phyloP scores from a whole-genome alignment of 2,329 filamentous ascomycete species.

The Fusarium xylarioides region DNA sequence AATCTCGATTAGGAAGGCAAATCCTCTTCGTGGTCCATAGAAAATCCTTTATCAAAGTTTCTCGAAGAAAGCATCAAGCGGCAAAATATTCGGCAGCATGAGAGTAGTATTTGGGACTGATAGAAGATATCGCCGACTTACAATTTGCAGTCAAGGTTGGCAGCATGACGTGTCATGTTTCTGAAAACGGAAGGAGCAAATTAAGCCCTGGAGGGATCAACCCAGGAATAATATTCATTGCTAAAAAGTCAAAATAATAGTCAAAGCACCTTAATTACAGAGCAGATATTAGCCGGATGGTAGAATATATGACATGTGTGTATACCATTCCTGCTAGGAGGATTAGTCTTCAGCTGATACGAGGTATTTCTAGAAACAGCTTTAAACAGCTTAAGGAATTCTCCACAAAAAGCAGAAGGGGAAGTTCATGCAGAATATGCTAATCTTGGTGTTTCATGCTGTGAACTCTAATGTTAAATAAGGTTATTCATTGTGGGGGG shows the following conservation, averaged over 20 bases:
- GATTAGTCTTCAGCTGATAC: neutral
- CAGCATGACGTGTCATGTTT: neutral
- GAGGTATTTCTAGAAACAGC: neutral
- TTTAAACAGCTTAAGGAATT: neutral
- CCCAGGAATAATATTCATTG: rapidly evolving
- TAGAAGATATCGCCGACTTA: no score
- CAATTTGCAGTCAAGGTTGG: no score
- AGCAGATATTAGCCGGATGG: neutral
- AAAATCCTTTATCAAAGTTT: neutral
- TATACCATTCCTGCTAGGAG: neutral
- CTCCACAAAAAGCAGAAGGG: neutral
- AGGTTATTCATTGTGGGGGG: neutral
- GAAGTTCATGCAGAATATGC: neutral
- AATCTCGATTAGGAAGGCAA: neutral
- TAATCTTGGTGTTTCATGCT: neutral
- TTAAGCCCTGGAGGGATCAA: neutral
- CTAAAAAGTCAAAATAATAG: rapidly evolving
- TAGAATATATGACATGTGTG: neutral
- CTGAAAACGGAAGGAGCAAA: neutral
- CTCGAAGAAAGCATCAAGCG: neutral
- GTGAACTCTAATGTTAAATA: neutral
- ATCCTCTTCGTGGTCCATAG: rapidly evolving
- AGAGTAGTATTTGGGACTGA: rapidly evolving
- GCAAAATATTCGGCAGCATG: neutral
- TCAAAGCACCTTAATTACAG: no score